Base-by-base conservation (phyloP, 1,139 yeast genomes). In the Tardiomyces depauwii region DNA sequence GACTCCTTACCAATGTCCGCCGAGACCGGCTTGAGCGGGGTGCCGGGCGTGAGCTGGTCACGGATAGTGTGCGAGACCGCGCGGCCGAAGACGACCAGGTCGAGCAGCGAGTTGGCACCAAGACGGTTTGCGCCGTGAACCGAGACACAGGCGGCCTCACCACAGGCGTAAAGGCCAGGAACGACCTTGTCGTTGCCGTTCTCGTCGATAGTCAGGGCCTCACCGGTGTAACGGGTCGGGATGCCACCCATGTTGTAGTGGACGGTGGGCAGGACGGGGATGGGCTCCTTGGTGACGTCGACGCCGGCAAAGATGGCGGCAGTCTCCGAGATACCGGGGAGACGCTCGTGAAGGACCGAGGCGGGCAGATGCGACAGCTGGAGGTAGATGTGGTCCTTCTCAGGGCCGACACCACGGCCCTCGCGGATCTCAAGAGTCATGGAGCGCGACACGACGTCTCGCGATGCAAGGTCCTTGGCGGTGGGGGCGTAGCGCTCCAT, bases 171-270 rank as follows among this genome's bases (percentile, higher is more conserved):
- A 61, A 91, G 77, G 61, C 98, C 98, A 60, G 94, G 94, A 53
- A 91, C 94, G 58, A 85, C 78, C 64, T 77, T 80, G 66, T 91
- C 98, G 61, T 89, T 80, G 61, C 98, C 98, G 57, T 84, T 77
- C 62, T 78, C 88, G 64, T 82, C 86, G 61, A 83, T 67, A 48
- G 87, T 87, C 57, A 91, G 69, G 44, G 80, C 96, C 73, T 91
- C 96, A 74, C 97, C 97, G 59, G 83, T 84, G 85, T 88, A 91
- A 68, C 83, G 87, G 59, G 98, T 91, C 68, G 98, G 98, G 57
- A 91, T 85, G 80, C 98, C 98, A 69, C 98, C 98, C 98, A 91
- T 91, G 72, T 91, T 91, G 77, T 91, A 91, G 72, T 91, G 98
- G 54, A 91, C 98, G 54, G 98, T 91, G 60, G 98, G 98, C 63